Evolutionary conservation across 1,284 basidiomycete species (phyloP).

Genomic region (Marasmius oreades): DNA sequence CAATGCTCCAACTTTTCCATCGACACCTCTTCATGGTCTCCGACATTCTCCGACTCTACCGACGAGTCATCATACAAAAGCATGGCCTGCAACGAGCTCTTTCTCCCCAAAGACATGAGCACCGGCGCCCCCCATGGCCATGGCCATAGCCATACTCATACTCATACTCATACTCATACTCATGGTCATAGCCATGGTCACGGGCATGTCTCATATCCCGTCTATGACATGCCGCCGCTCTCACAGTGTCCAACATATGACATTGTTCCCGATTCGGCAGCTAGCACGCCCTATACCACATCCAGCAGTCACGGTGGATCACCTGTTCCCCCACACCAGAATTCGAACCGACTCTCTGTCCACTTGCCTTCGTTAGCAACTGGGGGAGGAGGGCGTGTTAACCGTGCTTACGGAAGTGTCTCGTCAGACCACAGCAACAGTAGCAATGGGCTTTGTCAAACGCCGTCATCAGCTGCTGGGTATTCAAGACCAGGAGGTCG

Average conservation of each 20-base stretch:
- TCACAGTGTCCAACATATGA: constrained; percentile 5
- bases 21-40: constrained; percentile 1
- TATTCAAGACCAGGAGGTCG: neutral
- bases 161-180: no score
- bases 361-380: neutral
- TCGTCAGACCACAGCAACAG: neutral
- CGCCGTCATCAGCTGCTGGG: neutral
- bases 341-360: neutral
- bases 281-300: neutral
- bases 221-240: constrained; percentile 5
- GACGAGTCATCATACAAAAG: constrained; percentile 1
- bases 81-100: constrained; percentile 1
- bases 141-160: no score
- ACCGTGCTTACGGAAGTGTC: neutral
- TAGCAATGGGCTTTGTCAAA: neutral
- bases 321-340: neutral
- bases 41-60: neutral
- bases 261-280: neutral
- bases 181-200: neutral
- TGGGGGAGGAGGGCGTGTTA: neutral
- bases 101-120: neutral
- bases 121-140: no score
- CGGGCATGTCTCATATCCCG: neutral
- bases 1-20: constrained; percentile 2
- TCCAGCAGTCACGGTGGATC: neutral